Conservation (phyloP, 1,284 basidiomycete genomes). For the Moesziomyces parantarcticus region DNA sequence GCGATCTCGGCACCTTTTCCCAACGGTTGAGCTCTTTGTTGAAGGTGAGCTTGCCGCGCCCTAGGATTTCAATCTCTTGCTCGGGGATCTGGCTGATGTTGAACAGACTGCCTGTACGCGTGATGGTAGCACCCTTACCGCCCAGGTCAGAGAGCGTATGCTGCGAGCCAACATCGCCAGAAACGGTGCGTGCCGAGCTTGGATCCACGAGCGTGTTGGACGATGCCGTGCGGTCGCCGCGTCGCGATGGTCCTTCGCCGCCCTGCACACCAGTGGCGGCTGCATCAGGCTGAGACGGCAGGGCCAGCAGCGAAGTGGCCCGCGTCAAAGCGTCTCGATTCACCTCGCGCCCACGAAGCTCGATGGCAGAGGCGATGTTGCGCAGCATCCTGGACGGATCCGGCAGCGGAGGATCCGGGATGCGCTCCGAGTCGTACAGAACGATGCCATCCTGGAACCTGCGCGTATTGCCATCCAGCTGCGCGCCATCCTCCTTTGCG, state of each 20-base stretch:
- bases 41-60: slow-evolving; percentile 48
- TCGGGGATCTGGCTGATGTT: slow-evolving; percentile 55
- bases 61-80: slow-evolving; percentile 46
- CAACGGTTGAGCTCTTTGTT: slow-evolving; percentile 47
- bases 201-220: slow-evolving; percentile 46
- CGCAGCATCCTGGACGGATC: slow-evolving; percentile 28
- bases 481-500: neutral
- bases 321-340: slow-evolving; percentile 21
- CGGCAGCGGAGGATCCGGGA: slow-evolving; percentile 19
- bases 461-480: slow-evolving; percentile 27
- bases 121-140: slow-evolving; percentile 49
- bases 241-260: slow-evolving; percentile 1
- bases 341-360: slow-evolving; percentile 26
- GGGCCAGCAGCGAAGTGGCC: slow-evolving; percentile 30
- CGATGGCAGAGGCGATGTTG: slow-evolving; percentile 38
- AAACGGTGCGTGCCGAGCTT: slow-evolving; percentile 28
- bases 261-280: neutral
- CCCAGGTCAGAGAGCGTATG: slow-evolving; percentile 36
- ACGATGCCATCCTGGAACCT: slow-evolving; percentile 48
- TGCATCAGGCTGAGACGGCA: slow-evolving; percentile 19
- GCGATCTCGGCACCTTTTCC: slow-evolving; percentile 39
- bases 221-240: slow-evolving; percentile 49
- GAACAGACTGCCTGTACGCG: slow-evolving; percentile 45
- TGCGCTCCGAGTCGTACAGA: slow-evolving; percentile 45
- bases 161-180: slow-evolving; percentile 38